Evolutionary conservation across 1,284 basidiomycete species (phyloP).

Genomic region (Apiotrichum gracile): DNA sequence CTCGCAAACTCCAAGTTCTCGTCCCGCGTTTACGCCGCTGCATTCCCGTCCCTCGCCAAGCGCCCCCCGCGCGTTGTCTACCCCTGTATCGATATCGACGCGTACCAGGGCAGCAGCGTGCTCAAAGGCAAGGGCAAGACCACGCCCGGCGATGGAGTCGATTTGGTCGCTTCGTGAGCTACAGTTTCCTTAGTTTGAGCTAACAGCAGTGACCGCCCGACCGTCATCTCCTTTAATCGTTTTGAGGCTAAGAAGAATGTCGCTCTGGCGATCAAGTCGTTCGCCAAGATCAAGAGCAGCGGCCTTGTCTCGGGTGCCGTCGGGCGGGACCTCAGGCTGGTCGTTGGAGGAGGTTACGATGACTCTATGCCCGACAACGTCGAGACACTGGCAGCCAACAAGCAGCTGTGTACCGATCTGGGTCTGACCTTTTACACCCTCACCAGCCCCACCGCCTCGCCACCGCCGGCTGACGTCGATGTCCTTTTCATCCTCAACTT

Average conservation of each 20-base stretch:
- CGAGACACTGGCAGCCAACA: constrained; percentile 57
- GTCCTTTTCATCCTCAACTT: constrained; percentile 83
- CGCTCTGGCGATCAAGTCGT: constrained; percentile 72
- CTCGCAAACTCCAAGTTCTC: constrained; percentile 92
- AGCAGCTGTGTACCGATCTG: constrained; percentile 53
- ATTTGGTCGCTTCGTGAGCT: constrained; percentile 63
- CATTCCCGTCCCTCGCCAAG: constrained; percentile 66
- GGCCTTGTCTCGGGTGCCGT: constrained; percentile 18
- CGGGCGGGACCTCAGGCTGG: constrained; percentile 53
- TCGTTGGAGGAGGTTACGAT: constrained; percentile 77
- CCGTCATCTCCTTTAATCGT: constrained; percentile 83
- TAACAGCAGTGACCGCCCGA: constrained; percentile 59
- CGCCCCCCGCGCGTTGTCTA: constrained; percentile 68
- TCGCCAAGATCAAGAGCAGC: constrained; percentile 44
- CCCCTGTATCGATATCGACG: constrained; percentile 78
- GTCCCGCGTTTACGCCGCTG: constrained; percentile 64
- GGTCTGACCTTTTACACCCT: constrained; percentile 54
- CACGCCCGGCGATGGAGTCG: constrained; percentile 53
- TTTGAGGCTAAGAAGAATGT: constrained; percentile 96
- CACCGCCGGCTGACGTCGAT: constrained; percentile 51
- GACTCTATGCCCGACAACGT: constrained; percentile 64
- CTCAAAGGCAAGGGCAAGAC: constrained; percentile 38
- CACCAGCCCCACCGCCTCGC: constrained; percentile 44
- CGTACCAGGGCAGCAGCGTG: constrained; percentile 53
- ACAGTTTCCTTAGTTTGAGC: background rate